phyloP scores from a whole-genome alignment of 495 filamentous ascomycete genomes.

The Lasiosphaeria hispida region DNA sequence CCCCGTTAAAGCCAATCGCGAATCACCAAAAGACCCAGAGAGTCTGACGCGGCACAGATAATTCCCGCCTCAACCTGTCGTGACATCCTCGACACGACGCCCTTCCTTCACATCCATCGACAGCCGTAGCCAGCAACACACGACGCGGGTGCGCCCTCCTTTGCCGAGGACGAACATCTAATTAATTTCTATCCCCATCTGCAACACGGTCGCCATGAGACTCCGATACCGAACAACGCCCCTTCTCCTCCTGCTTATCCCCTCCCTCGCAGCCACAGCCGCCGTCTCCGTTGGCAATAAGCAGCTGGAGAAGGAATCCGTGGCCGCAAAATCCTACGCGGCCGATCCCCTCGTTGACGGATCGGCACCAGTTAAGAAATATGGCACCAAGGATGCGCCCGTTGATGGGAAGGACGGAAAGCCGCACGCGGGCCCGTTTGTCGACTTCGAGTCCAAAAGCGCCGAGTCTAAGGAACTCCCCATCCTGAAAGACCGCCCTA shows the following conservation, averaged over 20 bases:
- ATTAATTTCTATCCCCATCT: background rate
- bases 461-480: constrained; percentile 44
- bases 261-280: constrained; percentile 39
- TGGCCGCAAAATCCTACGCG: constrained; percentile 3
- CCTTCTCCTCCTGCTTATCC: constrained; percentile 45
- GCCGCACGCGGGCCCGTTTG: constrained; percentile 87
- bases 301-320: constrained; percentile 16
- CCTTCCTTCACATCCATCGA: no score
- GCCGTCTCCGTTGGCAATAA: constrained; percentile 23
- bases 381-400: constrained; percentile 81
- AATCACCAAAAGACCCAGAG: background rate
- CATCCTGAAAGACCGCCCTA: constrained; percentile 45
- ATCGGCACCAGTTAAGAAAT: constrained; percentile 32
- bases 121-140: no score
- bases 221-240: constrained; percentile 38
- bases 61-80: constrained; percentile 1
- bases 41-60: background rate
- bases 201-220: constrained; percentile 36
- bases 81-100: background rate
- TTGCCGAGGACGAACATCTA: background rate
- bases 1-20: background rate
- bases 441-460: constrained; percentile 57
- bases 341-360: constrained; percentile 13
- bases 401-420: constrained; percentile 95
- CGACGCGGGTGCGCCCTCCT: background rate